A percentile compares a stretch with the other conserved stretches of the same genome.
phyloP scores from a whole-genome alignment of 2,329 filamentous ascomycete genomes.

The Helminthosporium solani region DNA sequence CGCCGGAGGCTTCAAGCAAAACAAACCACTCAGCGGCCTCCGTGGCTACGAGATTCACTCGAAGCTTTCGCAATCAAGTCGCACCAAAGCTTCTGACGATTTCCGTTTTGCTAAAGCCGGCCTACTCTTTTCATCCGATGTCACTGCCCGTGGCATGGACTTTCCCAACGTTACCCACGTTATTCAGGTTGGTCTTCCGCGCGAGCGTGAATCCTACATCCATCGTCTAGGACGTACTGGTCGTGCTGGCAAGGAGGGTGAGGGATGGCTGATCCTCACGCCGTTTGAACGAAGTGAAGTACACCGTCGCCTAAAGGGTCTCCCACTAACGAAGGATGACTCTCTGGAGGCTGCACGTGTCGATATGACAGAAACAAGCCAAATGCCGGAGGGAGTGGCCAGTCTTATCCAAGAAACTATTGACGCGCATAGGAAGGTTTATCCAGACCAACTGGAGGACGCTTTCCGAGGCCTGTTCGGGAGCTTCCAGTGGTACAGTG shows the following conservation, averaged over 20 bases:
- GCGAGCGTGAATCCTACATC: conserved; percentile 51
- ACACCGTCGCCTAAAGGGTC: conserved; percentile 54
- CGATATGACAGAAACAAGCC: conserved; percentile 45
- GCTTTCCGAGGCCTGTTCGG: conserved; percentile 63
- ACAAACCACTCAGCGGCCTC: conserved; percentile 29
- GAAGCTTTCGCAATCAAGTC: conserved; percentile 66
- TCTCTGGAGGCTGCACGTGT: conserved; percentile 53
- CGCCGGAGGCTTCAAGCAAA: conserved; percentile 38
- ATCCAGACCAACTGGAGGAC: conserved; percentile 45
- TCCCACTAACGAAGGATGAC: conserved; percentile 61
- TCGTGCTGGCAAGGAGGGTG: conserved; percentile 70
- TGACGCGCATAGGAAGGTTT: conserved; percentile 48
- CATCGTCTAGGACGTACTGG: conserved; percentile 55
- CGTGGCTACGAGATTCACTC: conserved; percentile 71
- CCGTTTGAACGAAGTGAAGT: conserved; percentile 54
- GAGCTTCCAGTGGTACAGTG: conserved; percentile 46
- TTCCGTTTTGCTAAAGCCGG: conserved; percentile 68
- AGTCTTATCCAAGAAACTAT: conserved; percentile 49
- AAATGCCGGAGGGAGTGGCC: conserved; percentile 45
- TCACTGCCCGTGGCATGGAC: conserved; percentile 56
- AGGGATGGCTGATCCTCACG: conserved; percentile 68
- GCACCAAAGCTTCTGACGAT: conserved; percentile 68
- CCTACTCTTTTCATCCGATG: conserved; percentile 53
- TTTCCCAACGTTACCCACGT: conserved; percentile 56
- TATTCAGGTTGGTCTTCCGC: conserved; percentile 52